A percentile compares a stretch with the other conserved stretches of the same genome.
These are phyloP conservation scores for Pittosporum tobira DNA, from an alignment of 129 eudicot genomes.

Conservation along the genomic window DNA sequence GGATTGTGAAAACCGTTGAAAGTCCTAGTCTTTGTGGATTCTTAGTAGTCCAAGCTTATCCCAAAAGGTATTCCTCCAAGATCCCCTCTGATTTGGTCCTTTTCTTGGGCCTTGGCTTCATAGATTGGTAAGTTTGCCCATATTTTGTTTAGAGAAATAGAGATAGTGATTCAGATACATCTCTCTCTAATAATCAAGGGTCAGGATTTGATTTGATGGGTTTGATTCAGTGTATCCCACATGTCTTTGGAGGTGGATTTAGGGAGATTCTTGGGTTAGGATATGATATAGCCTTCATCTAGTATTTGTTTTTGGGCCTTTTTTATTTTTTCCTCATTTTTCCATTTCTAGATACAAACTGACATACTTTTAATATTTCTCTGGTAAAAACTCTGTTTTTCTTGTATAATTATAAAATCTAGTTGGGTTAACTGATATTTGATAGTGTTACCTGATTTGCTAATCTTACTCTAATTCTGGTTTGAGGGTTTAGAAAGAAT, in stretches of 20 bases:
- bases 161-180: neutral
- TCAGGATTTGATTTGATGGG: no score
- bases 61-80: conserved; percentile 92
- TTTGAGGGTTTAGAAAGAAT: conserved; percentile 13
- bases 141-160: no score
- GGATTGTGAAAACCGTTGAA: conserved; percentile 46
- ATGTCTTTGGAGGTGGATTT: conserved; percentile 19
- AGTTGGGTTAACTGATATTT: conserved; percentile 11
- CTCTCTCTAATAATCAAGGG: no score
- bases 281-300: conserved; percentile 33
- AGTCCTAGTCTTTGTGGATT: conserved; percentile 44
- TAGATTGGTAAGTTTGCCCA: conserved; percentile 73
- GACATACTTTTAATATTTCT: conserved; percentile 11
- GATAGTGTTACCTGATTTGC: conserved; percentile 11
- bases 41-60: conserved; percentile 69
- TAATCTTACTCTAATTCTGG: conserved; percentile 10
- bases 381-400: neutral
- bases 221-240: conserved; percentile 23
- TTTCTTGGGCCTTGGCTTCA: conserved; percentile 89
- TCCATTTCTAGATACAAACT: no score
- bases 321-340: no score
- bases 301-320: conserved; percentile 5
- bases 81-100: conserved; percentile 94
- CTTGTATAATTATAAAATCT: conserved; percentile 1
- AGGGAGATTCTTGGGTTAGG: conserved; percentile 37